phyloP scores from a whole-genome alignment of 345 rosid species.

The Theobroma cacao region DNA sequence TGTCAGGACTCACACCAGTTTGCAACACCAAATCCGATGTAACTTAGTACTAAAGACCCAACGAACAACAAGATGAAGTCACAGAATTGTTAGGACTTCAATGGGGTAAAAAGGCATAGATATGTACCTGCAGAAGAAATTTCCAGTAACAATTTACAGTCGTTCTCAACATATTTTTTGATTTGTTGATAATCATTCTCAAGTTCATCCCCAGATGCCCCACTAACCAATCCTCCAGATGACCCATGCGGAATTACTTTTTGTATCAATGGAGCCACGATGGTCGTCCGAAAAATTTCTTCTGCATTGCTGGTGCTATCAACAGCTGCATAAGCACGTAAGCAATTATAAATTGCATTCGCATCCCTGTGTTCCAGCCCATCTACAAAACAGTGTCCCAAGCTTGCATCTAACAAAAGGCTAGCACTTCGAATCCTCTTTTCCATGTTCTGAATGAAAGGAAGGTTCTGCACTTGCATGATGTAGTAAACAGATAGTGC shows the following conservation, averaged over 20 bases:
- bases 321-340: slow-evolving; percentile 94
- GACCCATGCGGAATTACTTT: slow-evolving; percentile 61
- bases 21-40: not conserved
- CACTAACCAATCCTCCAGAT: slow-evolving; percentile 37
- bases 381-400: slow-evolving; percentile 92
- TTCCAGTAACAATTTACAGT: slow-evolving; percentile 83
- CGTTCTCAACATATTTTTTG: slow-evolving; percentile 57
- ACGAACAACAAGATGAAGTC: not conserved
- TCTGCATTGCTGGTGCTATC: slow-evolving; percentile 80
- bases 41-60: not conserved
- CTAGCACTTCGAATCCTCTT: slow-evolving; percentile 93
- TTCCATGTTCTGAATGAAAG: slow-evolving; percentile 96
- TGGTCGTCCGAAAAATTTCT: slow-evolving; percentile 73
- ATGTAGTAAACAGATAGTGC: slow-evolving; percentile 45
- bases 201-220: slow-evolving; percentile 66
- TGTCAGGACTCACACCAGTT: not conserved
- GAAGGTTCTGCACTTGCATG: slow-evolving; percentile 97
- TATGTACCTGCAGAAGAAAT: slow-evolving; percentile 75
- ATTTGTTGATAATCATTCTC: slow-evolving; percentile 74
- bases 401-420: slow-evolving; percentile 80
- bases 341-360: slow-evolving; percentile 89
- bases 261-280: slow-evolving; percentile 72
- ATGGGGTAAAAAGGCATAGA: not conserved
- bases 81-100: not conserved
- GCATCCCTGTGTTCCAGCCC: slow-evolving; percentile 85